phyloP scores from a whole-genome alignment of 176 grass and related monocot species.

The Canna indica region DNA sequence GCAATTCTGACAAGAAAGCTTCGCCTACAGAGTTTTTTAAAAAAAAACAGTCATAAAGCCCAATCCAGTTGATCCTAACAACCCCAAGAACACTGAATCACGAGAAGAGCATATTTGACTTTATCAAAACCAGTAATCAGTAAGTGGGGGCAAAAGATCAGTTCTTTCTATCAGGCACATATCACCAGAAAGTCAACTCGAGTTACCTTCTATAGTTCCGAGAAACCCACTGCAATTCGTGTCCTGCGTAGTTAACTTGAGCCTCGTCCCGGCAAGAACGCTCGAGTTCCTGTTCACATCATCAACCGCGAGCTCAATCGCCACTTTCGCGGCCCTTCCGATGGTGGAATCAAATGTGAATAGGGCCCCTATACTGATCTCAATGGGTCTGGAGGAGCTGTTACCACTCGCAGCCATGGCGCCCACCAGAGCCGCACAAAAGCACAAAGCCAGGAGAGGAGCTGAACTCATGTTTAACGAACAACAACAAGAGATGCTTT shows the following conservation, averaged over 20 bases:
- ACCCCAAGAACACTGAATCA: background rate
- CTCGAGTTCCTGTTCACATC: slow-evolving; percentile 51
- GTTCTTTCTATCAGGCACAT: no score
- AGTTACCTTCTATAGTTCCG: slow-evolving; percentile 48
- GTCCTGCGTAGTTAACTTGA: slow-evolving; percentile 50
- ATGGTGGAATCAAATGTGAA: slow-evolving; percentile 66
- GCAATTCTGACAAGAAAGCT: background rate
- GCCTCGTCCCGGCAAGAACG: slow-evolving; percentile 38
- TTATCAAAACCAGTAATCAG: background rate
- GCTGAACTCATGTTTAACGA: slow-evolving; percentile 24
- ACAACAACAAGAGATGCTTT: background rate
- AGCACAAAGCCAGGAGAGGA: slow-evolving; percentile 18
- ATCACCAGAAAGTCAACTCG: background rate
- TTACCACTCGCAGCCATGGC: slow-evolving; percentile 18
- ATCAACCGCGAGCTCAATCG: slow-evolving; percentile 56
- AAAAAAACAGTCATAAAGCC: background rate
- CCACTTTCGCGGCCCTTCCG: slow-evolving; percentile 38
- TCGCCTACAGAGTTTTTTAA: background rate
- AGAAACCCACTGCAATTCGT: slow-evolving; percentile 73
- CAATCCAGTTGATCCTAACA: background rate
- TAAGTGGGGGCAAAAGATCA: background rate
- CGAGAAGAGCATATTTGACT: background rate
- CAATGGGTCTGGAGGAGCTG: slow-evolving; percentile 21
- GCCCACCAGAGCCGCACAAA: slow-evolving; percentile 17
- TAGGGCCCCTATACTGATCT: slow-evolving; percentile 41